Evolutionary conservation across 106 monocot species (phyloP), one percentile per base, ranked within the genome.

Genomic region (Acanthochlamys bracteata): DNA sequence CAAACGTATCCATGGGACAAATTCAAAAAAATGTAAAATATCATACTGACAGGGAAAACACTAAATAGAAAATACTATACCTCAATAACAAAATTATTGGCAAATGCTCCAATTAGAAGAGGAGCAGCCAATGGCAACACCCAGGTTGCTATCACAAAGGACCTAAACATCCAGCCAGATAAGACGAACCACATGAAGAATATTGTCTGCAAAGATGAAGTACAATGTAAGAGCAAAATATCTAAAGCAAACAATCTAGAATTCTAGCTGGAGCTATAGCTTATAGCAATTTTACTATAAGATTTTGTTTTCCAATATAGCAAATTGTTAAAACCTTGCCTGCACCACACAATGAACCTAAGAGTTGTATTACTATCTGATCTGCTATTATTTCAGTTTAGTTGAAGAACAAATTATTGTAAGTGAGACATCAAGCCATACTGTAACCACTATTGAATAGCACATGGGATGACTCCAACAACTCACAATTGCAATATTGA

Each of bases 161-260:
- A 45, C 71, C 90, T 96, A 73, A 96, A 96, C 53, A 90, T 46
- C 87, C 95, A 90, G 40, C 95, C 95, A 39, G 95, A 96, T 61
- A 96, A 69, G 39, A 75, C 76, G 75, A 96, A 83, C 90, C 90
- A 96, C 25, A 96, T 62, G 71, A 96, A 85, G 76, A 96, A 90
- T 52, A 91, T 73, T 49, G 84, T 87, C 95, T 96, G 65, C 60
- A 84, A 23, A 66, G 19, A 42, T 16, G 62, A 65, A 25, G 27
- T 57, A 14, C 27, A 24, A 43, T 19, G 20, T 27, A 10, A 17
- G 9, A 40, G 25, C 39, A 23, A 59, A 51, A 4, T 12, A 17
- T 25, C 22, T 22, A 51, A 17, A 20, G 11, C 11, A 43, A 25
- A 14, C 6, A 33, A 33, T 33, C 33, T 33, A 1, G 6, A 33